Percentiles rank a stretch among this genome's conserved stretches.
Evolutionary conservation across 495 filamentous ascomycete genomes (phyloP).

Genomic region (Ascodesmis nigricans): DNA sequence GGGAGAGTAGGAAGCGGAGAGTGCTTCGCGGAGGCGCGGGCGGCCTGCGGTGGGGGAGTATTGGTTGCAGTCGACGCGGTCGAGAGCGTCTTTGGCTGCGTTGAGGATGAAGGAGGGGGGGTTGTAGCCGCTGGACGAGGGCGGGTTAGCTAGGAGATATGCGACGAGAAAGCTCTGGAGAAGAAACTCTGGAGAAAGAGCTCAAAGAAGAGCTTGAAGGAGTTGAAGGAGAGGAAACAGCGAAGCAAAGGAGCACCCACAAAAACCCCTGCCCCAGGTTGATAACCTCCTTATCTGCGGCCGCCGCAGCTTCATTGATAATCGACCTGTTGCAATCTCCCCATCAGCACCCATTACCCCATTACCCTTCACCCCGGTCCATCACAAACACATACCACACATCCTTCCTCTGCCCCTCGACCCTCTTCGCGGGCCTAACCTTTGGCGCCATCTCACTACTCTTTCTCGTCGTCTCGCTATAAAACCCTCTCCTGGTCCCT

Average conservation of each 20-base stretch:
- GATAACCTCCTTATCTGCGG: conserved; percentile 72
- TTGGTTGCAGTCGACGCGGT: conserved; percentile 94
- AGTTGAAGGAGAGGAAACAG: too few species aligned
- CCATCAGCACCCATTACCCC: conserved; percentile 6
- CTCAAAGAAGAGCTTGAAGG: too few species aligned
- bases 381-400: conserved; percentile 68
- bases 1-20: conserved; percentile 73
- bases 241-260: conserved; percentile 27
- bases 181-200: too few species aligned
- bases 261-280: conserved; percentile 98
- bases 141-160: too few species aligned
- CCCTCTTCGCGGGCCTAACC: conserved; percentile 49
- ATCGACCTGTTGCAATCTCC: conserved; percentile 41
- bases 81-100: conserved; percentile 70
- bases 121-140: conserved; percentile 67
- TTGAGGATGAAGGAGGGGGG: conserved; percentile 78
- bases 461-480: too few species aligned
- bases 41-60: conserved; percentile 91
- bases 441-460: conserved; percentile 14
- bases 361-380: too few species aligned
- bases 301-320: conserved; percentile 80
- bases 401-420: conserved; percentile 69
- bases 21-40: conserved; percentile 69
- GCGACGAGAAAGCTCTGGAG: too few species aligned
- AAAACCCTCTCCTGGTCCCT: too few species aligned